Conservation (phyloP, 345 rosid genomes). For the Populus pruinosa region DNA sequence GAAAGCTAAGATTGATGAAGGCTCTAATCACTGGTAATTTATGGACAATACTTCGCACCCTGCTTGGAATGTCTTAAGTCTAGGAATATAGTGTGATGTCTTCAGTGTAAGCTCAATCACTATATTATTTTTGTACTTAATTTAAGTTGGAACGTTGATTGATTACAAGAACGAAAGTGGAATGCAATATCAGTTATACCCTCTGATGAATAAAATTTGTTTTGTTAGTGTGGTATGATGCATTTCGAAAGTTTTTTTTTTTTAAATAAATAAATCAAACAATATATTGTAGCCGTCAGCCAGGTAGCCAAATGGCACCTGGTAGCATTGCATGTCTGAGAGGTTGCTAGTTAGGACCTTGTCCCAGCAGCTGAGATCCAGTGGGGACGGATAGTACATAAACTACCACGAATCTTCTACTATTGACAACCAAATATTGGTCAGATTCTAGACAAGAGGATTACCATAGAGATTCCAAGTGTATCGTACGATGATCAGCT, state of each 20-base stretch:
- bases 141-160: neutral
- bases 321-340: neutral
- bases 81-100: slow-evolving; percentile 4
- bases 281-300: too few species aligned
- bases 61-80: slow-evolving; percentile 44
- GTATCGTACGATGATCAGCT: slow-evolving; percentile 3
- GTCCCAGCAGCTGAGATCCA: neutral
- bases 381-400: neutral
- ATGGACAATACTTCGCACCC: slow-evolving; percentile 43
- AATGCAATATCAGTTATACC: neutral
- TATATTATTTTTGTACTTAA: neutral
- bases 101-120: neutral
- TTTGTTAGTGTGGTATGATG: neutral
- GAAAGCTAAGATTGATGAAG: slow-evolving; percentile 57
- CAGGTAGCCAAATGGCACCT: neutral
- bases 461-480: neutral
- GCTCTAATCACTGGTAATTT: slow-evolving; percentile 55
- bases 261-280: too few species aligned
- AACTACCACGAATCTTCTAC: neutral
- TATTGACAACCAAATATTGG: neutral
- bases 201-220: neutral
- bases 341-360: neutral
- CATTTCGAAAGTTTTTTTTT: too few species aligned
- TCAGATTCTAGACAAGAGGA: neutral
- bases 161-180: neutral